These are phyloP conservation scores for Pogostemon cablin DNA, from an alignment of 257 asterid genomes.

Conservation along the genomic window DNA sequence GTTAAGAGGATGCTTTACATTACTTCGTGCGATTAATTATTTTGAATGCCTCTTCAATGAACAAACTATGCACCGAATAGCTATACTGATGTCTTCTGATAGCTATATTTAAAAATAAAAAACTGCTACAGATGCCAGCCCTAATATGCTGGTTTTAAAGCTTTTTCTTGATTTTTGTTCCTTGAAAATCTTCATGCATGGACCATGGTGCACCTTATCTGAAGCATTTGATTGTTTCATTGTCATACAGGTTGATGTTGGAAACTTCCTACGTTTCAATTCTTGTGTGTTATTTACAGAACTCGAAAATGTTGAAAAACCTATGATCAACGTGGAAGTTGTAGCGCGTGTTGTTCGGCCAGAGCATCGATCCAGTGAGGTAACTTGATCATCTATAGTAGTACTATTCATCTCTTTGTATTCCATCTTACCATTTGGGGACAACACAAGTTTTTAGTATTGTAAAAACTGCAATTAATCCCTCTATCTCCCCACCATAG, in stretches of 20 bases:
- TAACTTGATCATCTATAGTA: conserved; percentile 32
- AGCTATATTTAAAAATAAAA: too few relatives aligned
- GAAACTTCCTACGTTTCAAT: conserved; percentile 87
- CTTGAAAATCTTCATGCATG: neutral
- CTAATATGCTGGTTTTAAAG: too few relatives aligned
- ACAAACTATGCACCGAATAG: neutral
- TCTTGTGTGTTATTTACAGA: conserved; percentile 85
- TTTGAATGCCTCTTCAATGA: neutral
- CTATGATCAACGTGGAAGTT: conserved; percentile 88
- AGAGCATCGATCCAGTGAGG: conserved; percentile 85
- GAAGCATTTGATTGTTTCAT: conserved; percentile 2
- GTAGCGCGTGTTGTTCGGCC: conserved; percentile 90
- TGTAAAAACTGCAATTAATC: too few relatives aligned
- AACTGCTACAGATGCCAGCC: too few relatives aligned
- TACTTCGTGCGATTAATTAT: neutral
- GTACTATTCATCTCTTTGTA: neutral
- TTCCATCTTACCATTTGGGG: neutral
- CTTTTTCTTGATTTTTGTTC: too few relatives aligned
- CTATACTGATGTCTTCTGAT: neutral
- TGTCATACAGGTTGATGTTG: conserved; percentile 84
- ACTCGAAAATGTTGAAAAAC: conserved; percentile 58
- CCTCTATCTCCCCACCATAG: too few relatives aligned
- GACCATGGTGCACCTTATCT: neutral
- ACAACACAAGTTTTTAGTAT: too few relatives aligned
- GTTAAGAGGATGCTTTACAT: conserved; percentile 33